These are phyloP conservation scores for Drechslerella stenobrocha DNA, from an alignment of 2,329 filamentous ascomycete genomes.

Conservation along the genomic window DNA sequence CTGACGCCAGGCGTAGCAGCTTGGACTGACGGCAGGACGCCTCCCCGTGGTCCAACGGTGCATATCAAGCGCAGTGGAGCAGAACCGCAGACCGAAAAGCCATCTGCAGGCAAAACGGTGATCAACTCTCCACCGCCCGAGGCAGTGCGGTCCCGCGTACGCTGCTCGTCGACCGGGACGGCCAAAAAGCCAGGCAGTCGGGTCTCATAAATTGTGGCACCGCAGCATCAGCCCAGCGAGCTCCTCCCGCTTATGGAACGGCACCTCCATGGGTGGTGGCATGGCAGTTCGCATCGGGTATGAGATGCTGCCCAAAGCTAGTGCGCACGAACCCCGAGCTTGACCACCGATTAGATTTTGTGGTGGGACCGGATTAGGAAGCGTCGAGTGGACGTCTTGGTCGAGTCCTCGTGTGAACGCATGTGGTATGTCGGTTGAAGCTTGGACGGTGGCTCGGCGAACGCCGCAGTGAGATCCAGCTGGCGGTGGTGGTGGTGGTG, in stretches of 20 bases:
- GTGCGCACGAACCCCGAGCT: no score
- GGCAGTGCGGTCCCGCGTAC: neutral
- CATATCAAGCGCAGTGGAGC: neutral
- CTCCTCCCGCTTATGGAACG: neutral
- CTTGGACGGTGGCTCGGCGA: no score
- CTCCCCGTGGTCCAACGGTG: neutral
- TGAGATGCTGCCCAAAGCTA: no score
- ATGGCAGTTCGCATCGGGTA: neutral
- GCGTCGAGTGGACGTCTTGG: no score
- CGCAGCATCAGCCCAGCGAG: slow-evolving; percentile 1
- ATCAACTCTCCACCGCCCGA: neutral
- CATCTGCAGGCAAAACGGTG: neutral
- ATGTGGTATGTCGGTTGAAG: no score
- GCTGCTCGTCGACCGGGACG: no score
- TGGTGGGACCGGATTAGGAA: no score
- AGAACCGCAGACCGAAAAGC: neutral
- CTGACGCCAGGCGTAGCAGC: neutral
- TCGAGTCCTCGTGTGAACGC: no score
- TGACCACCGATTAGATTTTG: no score
- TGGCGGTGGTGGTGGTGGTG: no score
- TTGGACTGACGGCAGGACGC: neutral
- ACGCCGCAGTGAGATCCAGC: no score
- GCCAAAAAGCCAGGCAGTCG: neutral
- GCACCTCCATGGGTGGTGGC: neutral
- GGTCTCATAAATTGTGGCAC: neutral